Conservation (phyloP, 148 eudicot species). For the Persicaria maculosa region DNA sequence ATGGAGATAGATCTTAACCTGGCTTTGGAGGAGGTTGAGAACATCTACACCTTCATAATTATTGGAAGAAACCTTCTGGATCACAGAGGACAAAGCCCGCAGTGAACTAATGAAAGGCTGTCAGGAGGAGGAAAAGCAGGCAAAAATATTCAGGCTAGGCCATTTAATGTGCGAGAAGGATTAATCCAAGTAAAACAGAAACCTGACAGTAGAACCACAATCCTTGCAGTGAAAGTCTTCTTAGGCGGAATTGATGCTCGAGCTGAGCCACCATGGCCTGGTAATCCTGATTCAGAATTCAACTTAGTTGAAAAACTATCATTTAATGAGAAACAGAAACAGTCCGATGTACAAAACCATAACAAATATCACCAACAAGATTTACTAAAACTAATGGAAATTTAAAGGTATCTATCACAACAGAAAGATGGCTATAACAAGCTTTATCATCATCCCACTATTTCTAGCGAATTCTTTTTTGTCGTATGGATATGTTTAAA, state of each 20-base stretch:
- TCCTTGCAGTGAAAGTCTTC: conserved; percentile 91
- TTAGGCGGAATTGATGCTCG: conserved; percentile 89
- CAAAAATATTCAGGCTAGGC: neutral
- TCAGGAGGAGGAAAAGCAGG: conserved; percentile 1
- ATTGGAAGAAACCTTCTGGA: conserved; percentile 57
- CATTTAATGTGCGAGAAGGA: conserved; percentile 3
- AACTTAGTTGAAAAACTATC: neutral
- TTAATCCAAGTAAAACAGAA: conserved; percentile 14
- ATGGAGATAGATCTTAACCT: conserved; percentile 37
- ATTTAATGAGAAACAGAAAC: neutral
- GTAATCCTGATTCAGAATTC: conserved; percentile 56
- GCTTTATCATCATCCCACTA: neutral
- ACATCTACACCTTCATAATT: conserved; percentile 70
- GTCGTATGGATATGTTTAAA: neutral
- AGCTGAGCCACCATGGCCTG: conserved; percentile 99
- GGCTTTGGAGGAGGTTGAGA: conserved; percentile 91
- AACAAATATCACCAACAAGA: neutral
- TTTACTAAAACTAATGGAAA: neutral
- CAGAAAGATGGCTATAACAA: neutral
- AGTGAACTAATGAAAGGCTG: conserved; percentile 95
- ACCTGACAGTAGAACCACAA: conserved; percentile 99
- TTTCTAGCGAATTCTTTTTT: neutral
- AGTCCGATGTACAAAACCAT: neutral
- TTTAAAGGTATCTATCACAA: neutral
- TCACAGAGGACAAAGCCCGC: conserved; percentile 77